Evolutionary conservation across 257 asterid genomes (phyloP), one percentile per base, ranked within the genome.

Genomic region (Fraxinus quadrangulata): DNA sequence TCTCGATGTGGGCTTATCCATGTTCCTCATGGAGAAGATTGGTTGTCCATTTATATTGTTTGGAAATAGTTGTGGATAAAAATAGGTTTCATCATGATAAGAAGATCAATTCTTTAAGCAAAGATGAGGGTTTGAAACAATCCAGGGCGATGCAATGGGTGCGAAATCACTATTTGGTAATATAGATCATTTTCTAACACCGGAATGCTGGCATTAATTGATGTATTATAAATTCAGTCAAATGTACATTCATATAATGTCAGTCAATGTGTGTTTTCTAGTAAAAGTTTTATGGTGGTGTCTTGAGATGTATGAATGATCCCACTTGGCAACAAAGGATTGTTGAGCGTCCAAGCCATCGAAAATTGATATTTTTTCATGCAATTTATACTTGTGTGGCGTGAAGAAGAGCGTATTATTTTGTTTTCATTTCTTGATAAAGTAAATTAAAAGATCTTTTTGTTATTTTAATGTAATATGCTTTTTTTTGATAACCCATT

Each of bases 181-280:
- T 77, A 91, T 97, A 86, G 96, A 92, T 82, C 97, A 86, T 69
- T 91, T 97, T 72, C 77, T 76, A 9, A 94, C 97, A 56, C 97
- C 98, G 0, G 97, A 94, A 77, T 94, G 98, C 78, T 87, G 88
- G 87, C 81, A 61, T 54, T 89, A 67, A 40, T 40, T 40, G 12
- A 40, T 8, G 14, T 40, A 10, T 11, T 10, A 40, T 40, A 40
- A 0, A 40, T 40, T 40, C 14, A 11, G 16, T 40, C 47, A 40
- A 10, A 40, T 40, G 47, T 40, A 14, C 16, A 11, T 42, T 42
- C 6, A 49, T 37, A 72, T 28, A 17, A 66, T 66, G 28, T 45
- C 17, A 10, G 17, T 45, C 12, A 75, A 23, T 36, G 42, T 6
- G 11, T 7, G 28, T 30, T 69, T 31, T 4, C 6, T 33, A 33